Evolutionary conservation across 805 yeast species (phyloP).

Genomic region (Metschnikowia kofuensis): DNA sequence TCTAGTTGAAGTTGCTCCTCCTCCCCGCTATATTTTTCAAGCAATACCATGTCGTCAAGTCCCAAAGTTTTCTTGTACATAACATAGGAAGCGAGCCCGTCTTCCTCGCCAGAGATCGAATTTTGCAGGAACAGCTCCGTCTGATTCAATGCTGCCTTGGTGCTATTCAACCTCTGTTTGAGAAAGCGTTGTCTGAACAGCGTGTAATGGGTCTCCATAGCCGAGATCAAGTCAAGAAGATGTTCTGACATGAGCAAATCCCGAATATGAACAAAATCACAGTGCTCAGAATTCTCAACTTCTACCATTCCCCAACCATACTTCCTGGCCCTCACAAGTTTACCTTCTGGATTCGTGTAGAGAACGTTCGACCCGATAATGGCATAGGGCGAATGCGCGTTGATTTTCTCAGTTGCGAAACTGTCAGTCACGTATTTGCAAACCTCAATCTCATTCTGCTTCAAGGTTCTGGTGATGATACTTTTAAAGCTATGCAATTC

Average conservation of each 20-base stretch:
- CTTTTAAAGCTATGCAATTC: conserved; percentile 57
- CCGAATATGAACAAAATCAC: conserved; percentile 70
- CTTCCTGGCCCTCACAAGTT: conserved; percentile 50
- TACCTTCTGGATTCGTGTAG: conserved; percentile 26
- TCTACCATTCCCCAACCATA: conserved; percentile 88
- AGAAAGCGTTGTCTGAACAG: conserved; percentile 60
- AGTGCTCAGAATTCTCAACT: conserved; percentile 71
- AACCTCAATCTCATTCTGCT: conserved; percentile 49
- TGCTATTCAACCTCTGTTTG: conserved; percentile 37
- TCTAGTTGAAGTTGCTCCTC: conserved; percentile 27
- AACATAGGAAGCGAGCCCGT: conserved; percentile 17
- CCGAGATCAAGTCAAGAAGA: conserved; percentile 72
- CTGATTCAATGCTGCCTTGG: conserved; percentile 5
- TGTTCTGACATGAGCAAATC: conserved; percentile 63
- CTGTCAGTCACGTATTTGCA: conserved; percentile 30
- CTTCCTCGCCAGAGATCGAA: conserved; percentile 15
- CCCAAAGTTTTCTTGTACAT: conserved; percentile 15
- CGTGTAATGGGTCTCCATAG: conserved; percentile 79
- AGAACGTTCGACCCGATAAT: conserved; percentile 62
- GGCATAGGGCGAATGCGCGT: conserved; percentile 60
- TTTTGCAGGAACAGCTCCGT: conserved; percentile 5
- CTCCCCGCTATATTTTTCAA: conserved; percentile 20
- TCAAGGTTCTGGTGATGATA: conserved; percentile 48
- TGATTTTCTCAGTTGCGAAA: conserved; percentile 29
- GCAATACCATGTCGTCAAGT: conserved; percentile 14